phyloP scores from a whole-genome alignment of 192 early-diverging fungal species.

The Diversispora epigaea region DNA sequence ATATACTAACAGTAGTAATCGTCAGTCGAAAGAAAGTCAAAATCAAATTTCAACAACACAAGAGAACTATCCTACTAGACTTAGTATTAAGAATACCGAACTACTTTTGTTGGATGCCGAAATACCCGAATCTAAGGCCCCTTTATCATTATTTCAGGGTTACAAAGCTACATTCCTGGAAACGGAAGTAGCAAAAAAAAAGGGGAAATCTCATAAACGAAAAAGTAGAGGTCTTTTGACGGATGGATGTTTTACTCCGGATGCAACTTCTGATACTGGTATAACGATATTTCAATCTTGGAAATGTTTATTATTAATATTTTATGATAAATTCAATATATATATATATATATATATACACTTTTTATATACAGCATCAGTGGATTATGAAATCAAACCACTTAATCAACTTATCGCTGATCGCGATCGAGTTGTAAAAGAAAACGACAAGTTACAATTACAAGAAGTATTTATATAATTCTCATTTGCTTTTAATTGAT shows the following conservation, averaged over 20 bases:
- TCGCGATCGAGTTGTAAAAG: slow-evolving; percentile 50
- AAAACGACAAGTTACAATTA: slow-evolving; percentile 49
- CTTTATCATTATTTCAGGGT: slow-evolving; percentile 57
- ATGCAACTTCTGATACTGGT: slow-evolving; percentile 25
- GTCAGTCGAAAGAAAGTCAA: slow-evolving; percentile 29
- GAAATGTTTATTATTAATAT: neutral
- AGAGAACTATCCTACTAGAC: slow-evolving; percentile 32
- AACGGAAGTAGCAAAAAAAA: slow-evolving; percentile 31
- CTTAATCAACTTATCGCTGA: slow-evolving; percentile 50
- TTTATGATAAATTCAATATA: neutral
- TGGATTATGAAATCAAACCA: slow-evolving; percentile 39
- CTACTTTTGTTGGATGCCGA: slow-evolving; percentile 45
- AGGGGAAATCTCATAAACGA: slow-evolving; percentile 32
- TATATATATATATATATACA: neutral
- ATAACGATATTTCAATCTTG: neutral
- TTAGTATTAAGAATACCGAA: slow-evolving; percentile 28
- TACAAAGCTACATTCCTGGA: slow-evolving; percentile 55
- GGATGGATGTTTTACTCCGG: neutral
- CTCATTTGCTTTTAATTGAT: neutral
- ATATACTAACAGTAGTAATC: slow-evolving; percentile 39
- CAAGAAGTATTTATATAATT: slow-evolving; percentile 45
- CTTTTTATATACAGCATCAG: slow-evolving; percentile 24
- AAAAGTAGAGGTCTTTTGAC: slow-evolving; percentile 22
- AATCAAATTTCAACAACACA: slow-evolving; percentile 29
- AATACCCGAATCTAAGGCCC: slow-evolving; percentile 53